Percentiles rank a stretch among this genome's conserved stretches.
Conservation (phyloP, 805 yeast genomes). For the Schwanniomyces vanrijiae region DNA sequence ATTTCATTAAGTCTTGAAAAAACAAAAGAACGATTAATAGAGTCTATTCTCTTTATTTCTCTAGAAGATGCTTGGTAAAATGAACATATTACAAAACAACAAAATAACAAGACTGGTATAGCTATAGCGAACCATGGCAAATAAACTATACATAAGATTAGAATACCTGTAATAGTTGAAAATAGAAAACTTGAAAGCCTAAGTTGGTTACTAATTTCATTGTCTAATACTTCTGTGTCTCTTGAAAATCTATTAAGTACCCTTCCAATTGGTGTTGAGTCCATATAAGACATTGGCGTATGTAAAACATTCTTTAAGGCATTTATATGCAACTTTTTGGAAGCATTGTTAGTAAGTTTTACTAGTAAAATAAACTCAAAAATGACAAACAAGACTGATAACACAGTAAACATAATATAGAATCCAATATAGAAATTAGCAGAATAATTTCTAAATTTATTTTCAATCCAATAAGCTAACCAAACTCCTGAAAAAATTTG, state of each 20-base stretch:
- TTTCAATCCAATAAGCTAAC: constrained; percentile 22
- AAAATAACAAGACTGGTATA: constrained; percentile 48
- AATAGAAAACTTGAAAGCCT: constrained; percentile 29
- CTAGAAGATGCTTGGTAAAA: constrained; percentile 70
- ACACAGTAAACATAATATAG: constrained; percentile 15
- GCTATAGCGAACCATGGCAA: constrained; percentile 75
- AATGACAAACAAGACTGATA: constrained; percentile 12
- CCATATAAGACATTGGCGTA: constrained; percentile 24
- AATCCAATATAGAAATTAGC: constrained; percentile 15
- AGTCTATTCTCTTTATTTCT: constrained; percentile 73
- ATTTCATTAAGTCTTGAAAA: constrained; percentile 71
- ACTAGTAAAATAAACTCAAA: constrained; percentile 9
- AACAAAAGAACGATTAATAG: constrained; percentile 65
- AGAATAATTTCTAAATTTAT: constrained; percentile 8
- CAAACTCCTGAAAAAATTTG: constrained; percentile 20
- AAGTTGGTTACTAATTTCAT: constrained; percentile 20
- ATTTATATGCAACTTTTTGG: constrained; percentile 12
- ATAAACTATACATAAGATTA: constrained; percentile 63
- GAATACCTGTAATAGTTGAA: constrained; percentile 54
- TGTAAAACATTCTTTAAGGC: constrained; percentile 14
- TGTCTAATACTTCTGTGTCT: constrained; percentile 24
- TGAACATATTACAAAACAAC: constrained; percentile 44
- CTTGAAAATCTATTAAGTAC: constrained; percentile 24
- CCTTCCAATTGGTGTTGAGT: constrained; percentile 26
- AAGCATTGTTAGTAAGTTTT: constrained; percentile 13